phyloP scores from a whole-genome alignment of 108 stramenopile species.

The Discostella pseudostelligera region DNA sequence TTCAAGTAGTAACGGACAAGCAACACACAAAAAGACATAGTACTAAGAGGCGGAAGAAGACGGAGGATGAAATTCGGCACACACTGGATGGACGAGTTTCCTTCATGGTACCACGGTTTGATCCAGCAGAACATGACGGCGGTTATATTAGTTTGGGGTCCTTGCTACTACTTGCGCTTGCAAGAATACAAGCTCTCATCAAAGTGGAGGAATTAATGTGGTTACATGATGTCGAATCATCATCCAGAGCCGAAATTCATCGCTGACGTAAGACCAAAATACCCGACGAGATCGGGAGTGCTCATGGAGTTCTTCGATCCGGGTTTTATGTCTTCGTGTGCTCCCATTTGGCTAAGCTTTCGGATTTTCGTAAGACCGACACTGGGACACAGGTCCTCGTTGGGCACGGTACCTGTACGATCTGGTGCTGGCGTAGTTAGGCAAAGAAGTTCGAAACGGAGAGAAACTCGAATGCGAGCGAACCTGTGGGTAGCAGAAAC shows the following conservation, averaged over 20 bases:
- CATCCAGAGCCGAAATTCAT: not conserved
- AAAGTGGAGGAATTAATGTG: conserved; percentile 32
- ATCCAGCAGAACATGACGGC: conserved; percentile 16
- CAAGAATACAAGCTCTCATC: conserved; percentile 19
- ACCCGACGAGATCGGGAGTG: conserved; percentile 42
- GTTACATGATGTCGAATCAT: conserved; percentile 18
- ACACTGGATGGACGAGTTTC: conserved; percentile 13
- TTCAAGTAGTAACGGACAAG: conserved; percentile 10
- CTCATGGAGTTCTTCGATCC: conserved; percentile 30
- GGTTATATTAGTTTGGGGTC: conserved; percentile 23
- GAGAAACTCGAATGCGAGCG: conserved; percentile 77
- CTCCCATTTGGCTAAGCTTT: conserved; percentile 62
- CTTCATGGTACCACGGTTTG: conserved; percentile 25
- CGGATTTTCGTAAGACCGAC: conserved; percentile 72
- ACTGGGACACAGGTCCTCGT: conserved; percentile 58
- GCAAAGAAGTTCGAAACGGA: conserved; percentile 86
- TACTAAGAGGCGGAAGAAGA: not conserved
- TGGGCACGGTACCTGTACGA: conserved; percentile 6
- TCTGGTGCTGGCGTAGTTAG: conserved; percentile 42
- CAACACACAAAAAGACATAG: not conserved
- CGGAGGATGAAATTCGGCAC: conserved; percentile 13
- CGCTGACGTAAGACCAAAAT: conserved; percentile 21
- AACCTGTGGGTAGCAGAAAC: conserved; percentile 36
- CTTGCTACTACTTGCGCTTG: conserved; percentile 25
- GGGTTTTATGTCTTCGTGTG: conserved; percentile 57